Evolutionary conservation across 129 eudicot species (phyloP).

Genomic region (Heracleum sosnowskyi): DNA sequence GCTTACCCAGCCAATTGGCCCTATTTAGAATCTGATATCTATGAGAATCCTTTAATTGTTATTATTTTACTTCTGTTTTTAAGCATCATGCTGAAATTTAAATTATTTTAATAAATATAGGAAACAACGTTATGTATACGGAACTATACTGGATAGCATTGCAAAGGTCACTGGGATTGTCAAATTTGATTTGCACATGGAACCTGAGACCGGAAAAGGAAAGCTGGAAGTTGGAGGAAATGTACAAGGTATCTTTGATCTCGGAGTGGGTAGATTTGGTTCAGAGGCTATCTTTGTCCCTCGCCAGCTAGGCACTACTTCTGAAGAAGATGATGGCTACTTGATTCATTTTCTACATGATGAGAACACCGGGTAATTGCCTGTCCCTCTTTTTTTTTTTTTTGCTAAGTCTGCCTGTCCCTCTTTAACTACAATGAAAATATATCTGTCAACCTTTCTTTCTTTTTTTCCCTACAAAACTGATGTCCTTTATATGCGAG

Average conservation of each 20-base stretch:
- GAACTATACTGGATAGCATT: slow-evolving; percentile 68
- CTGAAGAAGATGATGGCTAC: slow-evolving; percentile 97
- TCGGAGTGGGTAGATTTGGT: slow-evolving; percentile 80
- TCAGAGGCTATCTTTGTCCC: slow-evolving; percentile 95
- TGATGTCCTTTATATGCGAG: neutral
- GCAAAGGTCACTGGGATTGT: slow-evolving; percentile 79
- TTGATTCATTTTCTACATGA: slow-evolving; percentile 82
- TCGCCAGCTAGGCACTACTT: slow-evolving; percentile 41
- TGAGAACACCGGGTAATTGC: slow-evolving; percentile 74
- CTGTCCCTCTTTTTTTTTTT: slow-evolving; percentile 6
- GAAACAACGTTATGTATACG: slow-evolving; percentile 89
- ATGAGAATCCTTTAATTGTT: neutral
- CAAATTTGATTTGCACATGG: slow-evolving; percentile 83
- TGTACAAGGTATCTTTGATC: slow-evolving; percentile 62
- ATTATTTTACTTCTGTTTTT: neutral
- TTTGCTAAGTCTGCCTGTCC: too few species aligned
- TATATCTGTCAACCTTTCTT: neutral
- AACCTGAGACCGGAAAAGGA: slow-evolving; percentile 64
- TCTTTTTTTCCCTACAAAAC: neutral
- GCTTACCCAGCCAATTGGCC: neutral
- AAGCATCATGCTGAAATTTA: neutral
- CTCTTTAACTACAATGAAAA: neutral
- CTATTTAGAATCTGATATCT: neutral
- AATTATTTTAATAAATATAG: slow-evolving; percentile 29
- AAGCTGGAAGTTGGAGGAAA: slow-evolving; percentile 89